phyloP scores from a whole-genome alignment of 129 eudicot genomes.

The Lactuca saligna region DNA sequence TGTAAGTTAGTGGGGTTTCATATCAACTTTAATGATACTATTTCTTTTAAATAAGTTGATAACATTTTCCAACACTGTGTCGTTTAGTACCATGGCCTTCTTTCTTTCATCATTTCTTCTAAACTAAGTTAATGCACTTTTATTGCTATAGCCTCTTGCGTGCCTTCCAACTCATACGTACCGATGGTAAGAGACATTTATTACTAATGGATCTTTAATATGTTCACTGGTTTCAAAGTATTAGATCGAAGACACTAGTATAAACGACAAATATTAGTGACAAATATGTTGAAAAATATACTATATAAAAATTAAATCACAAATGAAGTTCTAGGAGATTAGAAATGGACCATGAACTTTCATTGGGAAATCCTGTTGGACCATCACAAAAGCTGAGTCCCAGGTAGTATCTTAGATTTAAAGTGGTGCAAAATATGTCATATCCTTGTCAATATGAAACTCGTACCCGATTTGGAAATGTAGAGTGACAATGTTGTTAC shows the following conservation, averaged over 20 bases:
- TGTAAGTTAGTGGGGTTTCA: constrained; percentile 11
- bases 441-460: too few relatives aligned
- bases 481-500: too few relatives aligned
- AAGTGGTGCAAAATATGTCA: too few relatives aligned
- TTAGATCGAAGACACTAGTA: neutral
- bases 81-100: neutral
- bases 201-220: neutral
- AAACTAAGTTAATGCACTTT: neutral
- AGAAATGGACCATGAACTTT: too few relatives aligned
- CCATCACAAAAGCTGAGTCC: too few relatives aligned
- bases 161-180: neutral
- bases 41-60: neutral
- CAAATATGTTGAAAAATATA: too few relatives aligned
- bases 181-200: neutral
- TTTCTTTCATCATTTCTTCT: neutral
- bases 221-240: neutral
- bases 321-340: too few relatives aligned
- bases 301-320: too few relatives aligned
- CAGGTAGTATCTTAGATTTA: too few relatives aligned
- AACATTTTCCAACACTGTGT: constrained; percentile 11
- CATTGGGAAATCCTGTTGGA: too few relatives aligned
- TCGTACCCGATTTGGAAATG: too few relatives aligned
- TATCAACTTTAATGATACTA: neutral
- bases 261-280: too few relatives aligned
- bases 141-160: neutral